Percentiles rank a stretch among this genome's conserved stretches.
Evolutionary conservation across 768 basidiomycete genomes (phyloP).

Genomic region (Auricularia sp.): DNA sequence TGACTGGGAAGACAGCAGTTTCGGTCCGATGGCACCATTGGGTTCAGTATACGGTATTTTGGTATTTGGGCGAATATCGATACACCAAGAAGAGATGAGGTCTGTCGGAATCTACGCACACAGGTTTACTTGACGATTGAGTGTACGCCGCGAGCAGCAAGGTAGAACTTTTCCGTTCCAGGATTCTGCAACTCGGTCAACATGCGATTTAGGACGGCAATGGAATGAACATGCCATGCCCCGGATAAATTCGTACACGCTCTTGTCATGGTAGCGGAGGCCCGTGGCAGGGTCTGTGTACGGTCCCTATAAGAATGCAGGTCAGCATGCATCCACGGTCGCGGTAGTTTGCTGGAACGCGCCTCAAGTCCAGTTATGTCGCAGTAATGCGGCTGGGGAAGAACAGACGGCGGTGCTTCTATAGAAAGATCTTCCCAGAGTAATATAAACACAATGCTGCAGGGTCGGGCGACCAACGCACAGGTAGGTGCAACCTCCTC

Average conservation of each 20-base stretch:
- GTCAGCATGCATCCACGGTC: neutral
- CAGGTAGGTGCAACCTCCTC: constrained; percentile 67
- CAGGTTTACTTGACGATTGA: constrained; percentile 32
- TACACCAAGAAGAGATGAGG: neutral
- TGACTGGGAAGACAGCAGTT: too few species aligned
- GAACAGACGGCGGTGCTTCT: constrained; percentile 73
- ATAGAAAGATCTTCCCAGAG: constrained; percentile 54
- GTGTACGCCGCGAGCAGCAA: constrained; percentile 47
- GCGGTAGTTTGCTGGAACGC: constrained; percentile 3
- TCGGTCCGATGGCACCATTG: too few species aligned
- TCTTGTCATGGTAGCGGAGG: constrained; percentile 76
- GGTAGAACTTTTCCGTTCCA: constrained; percentile 65
- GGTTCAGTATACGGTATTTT: too few species aligned
- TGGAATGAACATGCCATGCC: constrained; percentile 39
- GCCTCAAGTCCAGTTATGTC: constrained; percentile 84
- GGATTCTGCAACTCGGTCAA: constrained; percentile 37
- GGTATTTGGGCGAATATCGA: neutral
- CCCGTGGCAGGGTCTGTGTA: constrained; percentile 78
- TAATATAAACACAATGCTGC: neutral
- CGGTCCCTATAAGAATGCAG: constrained; percentile 43
- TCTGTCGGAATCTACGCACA: neutral
- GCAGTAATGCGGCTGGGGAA: constrained; percentile 69
- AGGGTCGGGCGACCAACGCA: constrained; percentile 23
- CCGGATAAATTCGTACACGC: constrained; percentile 75
- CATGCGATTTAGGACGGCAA: neutral